Conservation (phyloP, 1,284 basidiomycete species). For the Trametes polyzona region DNA sequence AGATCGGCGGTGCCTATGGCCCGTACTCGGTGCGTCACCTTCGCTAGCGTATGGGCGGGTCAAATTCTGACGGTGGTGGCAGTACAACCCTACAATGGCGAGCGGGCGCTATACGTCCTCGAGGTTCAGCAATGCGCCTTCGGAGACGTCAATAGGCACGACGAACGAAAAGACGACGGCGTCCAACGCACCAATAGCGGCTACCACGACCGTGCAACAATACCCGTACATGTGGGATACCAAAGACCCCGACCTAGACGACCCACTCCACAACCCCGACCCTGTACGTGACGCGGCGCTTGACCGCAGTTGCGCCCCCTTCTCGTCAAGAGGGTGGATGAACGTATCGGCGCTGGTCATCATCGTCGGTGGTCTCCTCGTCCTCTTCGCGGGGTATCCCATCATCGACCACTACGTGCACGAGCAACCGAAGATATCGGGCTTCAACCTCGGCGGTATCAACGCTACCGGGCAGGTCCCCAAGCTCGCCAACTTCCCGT, state of each 20-base stretch:
- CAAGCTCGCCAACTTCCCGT: conserved; percentile 56
- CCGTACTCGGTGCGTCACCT: conserved; percentile 66
- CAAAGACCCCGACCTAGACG: conserved; percentile 77
- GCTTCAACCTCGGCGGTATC: conserved; percentile 78
- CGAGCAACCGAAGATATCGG: conserved; percentile 38
- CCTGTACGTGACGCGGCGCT: conserved; percentile 61
- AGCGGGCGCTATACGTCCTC: conserved; percentile 51
- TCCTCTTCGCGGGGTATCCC: conserved; percentile 81
- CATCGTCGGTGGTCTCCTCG: conserved; percentile 62
- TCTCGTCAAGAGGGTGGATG: conserved; percentile 76
- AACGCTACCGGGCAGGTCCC: conserved; percentile 76
- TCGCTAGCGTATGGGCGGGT: not conserved
- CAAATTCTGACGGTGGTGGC: conserved; percentile 14
- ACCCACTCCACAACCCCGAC: conserved; percentile 76
- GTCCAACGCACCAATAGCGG: conserved; percentile 53
- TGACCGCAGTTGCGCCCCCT: conserved; percentile 61
- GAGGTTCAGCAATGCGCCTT: conserved; percentile 65
- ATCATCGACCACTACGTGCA: conserved; percentile 59
- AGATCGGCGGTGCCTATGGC: conserved; percentile 75
- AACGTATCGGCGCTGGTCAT: conserved; percentile 65
- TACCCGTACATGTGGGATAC: conserved; percentile 71
- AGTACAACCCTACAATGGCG: conserved; percentile 63
- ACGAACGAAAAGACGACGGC: conserved; percentile 46
- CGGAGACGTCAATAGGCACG: conserved; percentile 55
- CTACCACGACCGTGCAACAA: conserved; percentile 33